Conservation (phyloP, 805 yeast species). For the Ogataea pini region DNA sequence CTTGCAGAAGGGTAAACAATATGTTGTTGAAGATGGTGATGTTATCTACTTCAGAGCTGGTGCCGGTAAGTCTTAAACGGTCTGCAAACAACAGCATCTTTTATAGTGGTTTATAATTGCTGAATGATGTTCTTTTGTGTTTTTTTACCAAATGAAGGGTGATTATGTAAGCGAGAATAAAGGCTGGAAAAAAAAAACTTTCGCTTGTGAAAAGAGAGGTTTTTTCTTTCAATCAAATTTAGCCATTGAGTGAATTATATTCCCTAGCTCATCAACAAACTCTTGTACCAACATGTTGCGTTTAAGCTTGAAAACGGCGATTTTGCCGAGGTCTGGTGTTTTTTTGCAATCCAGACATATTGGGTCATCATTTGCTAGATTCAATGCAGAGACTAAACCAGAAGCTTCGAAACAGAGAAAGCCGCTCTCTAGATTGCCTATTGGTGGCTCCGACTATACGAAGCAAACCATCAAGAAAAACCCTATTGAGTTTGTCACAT, state of each 20-base stretch:
- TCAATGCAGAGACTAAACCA: constrained; percentile 1
- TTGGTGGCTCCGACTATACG: constrained; percentile 54
- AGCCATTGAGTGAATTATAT: too few relatives aligned
- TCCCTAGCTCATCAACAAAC: too few relatives aligned
- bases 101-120: constrained; percentile 5
- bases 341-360: background rate
- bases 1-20: constrained; percentile 71
- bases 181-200: background rate
- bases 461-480: constrained; percentile 33
- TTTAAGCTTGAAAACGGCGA: background rate
- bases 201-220: too few relatives aligned
- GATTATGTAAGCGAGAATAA: constrained; percentile 1
- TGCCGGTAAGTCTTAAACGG: constrained; percentile 50
- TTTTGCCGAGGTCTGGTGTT: background rate
- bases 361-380: background rate
- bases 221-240: too few relatives aligned
- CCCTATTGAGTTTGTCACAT: constrained; percentile 72
- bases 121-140: background rate
- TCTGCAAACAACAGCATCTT: background rate
- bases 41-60: constrained; percentile 71
- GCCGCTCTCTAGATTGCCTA: constrained; percentile 78
- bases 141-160: background rate
- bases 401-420: constrained; percentile 37
- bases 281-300: background rate
- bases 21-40: constrained; percentile 83